Percentiles rank a stretch among this genome's conserved stretches.
Conservation (phyloP, 345 rosid genomes). For the Eucalyptus fibrosa region DNA sequence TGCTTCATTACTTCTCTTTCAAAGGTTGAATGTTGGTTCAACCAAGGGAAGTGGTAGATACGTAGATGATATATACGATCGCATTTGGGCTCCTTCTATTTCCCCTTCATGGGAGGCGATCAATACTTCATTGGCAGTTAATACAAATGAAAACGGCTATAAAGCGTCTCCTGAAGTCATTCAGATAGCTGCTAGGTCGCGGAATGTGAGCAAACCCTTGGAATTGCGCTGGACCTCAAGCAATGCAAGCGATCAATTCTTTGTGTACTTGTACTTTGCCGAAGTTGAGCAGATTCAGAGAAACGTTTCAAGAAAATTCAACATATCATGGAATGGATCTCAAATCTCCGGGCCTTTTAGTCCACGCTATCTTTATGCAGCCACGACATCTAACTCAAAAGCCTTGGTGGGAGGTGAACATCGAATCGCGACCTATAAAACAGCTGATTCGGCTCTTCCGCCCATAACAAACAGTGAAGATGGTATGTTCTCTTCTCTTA, state of each 20-base stretch:
- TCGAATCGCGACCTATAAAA: background rate
- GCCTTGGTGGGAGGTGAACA: constrained; percentile 10
- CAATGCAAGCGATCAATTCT: constrained; percentile 10
- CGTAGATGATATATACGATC: constrained; percentile 1
- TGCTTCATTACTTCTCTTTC: too few species aligned
- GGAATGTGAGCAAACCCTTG: constrained; percentile 1
- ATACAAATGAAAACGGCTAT: constrained; percentile 14
- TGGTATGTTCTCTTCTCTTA: constrained; percentile 8
- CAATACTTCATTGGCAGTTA: constrained; percentile 3
- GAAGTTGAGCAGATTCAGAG: constrained; percentile 19
- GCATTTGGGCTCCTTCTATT: constrained; percentile 23
- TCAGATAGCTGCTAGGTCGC: constrained; percentile 16
- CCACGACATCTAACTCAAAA: background rate
- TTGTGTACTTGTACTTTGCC: constrained; percentile 34
- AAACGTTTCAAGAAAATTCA: constrained; percentile 28
- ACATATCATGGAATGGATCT: constrained; percentile 17
- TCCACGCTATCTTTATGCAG: constrained; percentile 6
- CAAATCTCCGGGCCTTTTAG: constrained; percentile 5
- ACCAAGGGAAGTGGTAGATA: too few species aligned
- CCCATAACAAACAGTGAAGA: constrained; percentile 22
- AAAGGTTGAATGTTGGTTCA: too few species aligned
- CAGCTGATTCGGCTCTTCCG: constrained; percentile 26
- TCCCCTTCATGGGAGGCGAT: constrained; percentile 11
- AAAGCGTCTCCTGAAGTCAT: constrained; percentile 23
- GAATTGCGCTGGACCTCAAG: background rate